These are phyloP conservation scores for Pseudogymnoascus sp. DNA, from an alignment of 2,329 filamentous ascomycete genomes.

Conservation along the genomic window DNA sequence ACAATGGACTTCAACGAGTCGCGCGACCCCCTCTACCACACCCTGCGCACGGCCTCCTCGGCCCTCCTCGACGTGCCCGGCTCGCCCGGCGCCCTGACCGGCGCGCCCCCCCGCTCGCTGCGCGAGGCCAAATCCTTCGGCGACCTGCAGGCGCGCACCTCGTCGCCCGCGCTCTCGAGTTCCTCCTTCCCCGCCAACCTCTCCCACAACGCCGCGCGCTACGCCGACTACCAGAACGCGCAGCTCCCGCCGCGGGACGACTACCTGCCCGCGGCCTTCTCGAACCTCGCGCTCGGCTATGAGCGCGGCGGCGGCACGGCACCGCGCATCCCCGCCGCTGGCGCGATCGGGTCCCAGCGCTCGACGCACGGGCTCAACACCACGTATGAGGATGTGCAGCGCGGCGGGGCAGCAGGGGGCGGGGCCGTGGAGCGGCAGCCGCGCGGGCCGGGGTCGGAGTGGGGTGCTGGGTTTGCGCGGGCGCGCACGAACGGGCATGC, in stretches of 20 bases:
- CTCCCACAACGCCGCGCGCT: slow-evolving; percentile 52
- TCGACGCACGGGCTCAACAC: slow-evolving; percentile 29
- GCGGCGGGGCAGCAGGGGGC: slow-evolving; percentile 14
- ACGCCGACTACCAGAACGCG: slow-evolving; percentile 53
- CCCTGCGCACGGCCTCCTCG: slow-evolving; percentile 71
- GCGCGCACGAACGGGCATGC: slow-evolving; percentile 51
- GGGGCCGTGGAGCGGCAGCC: slow-evolving; percentile 48
- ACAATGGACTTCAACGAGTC: slow-evolving; percentile 92
- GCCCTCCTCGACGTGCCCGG: slow-evolving; percentile 80
- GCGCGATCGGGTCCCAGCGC: slow-evolving; percentile 58
- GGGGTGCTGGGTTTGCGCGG: slow-evolving; percentile 48
- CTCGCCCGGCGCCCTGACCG: slow-evolving; percentile 54
- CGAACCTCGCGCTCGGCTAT: slow-evolving; percentile 46
- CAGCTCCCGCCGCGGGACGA: slow-evolving; percentile 66
- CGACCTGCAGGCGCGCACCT: slow-evolving; percentile 88
- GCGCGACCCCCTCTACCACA: slow-evolving; percentile 63
- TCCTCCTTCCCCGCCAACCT: slow-evolving; percentile 73
- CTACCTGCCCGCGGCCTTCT: slow-evolving; percentile 41
- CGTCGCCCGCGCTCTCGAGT: slow-evolving; percentile 82
- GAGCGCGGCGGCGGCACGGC: slow-evolving; percentile 17
- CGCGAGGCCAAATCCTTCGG: slow-evolving; percentile 94
- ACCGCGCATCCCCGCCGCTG: slow-evolving; percentile 31
- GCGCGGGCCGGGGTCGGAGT: slow-evolving; percentile 47
- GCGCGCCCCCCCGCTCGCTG: slow-evolving; percentile 68
- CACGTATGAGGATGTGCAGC: slow-evolving; percentile 18